Evolutionary conservation across 2,329 filamentous ascomycete species (phyloP).

Genomic region (Apiospora aurea): DNA sequence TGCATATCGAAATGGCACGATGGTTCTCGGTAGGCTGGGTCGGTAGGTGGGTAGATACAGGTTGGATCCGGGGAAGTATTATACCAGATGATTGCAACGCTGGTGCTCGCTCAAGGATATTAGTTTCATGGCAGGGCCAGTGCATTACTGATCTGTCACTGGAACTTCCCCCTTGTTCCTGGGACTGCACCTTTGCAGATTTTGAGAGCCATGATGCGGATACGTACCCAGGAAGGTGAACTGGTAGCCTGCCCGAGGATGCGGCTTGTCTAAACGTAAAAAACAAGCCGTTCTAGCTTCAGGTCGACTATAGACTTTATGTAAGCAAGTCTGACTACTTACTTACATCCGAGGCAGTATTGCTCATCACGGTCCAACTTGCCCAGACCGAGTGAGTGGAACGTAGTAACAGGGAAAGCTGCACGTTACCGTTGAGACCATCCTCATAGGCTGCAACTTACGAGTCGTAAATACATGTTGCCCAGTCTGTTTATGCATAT

Average conservation of each 20-base stretch:
- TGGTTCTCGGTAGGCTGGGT: neutral
- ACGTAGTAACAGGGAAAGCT: neutral
- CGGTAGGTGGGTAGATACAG: neutral
- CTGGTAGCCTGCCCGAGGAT: neutral
- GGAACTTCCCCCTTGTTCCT: neutral
- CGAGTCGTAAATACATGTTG: neutral
- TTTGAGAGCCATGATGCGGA: neutral
- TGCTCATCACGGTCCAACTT: neutral
- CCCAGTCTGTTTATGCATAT: neutral
- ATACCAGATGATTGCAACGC: neutral
- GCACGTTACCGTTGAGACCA: neutral
- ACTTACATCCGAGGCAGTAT: neutral
- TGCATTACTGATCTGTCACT: neutral
- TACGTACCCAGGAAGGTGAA: neutral
- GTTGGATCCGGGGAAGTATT: neutral
- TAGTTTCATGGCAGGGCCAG: neutral
- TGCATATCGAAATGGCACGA: neutral
- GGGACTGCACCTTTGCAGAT: neutral
- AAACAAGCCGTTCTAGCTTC: neutral
- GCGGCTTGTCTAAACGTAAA: neutral
- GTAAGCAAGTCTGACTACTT: constrained; percentile 12
- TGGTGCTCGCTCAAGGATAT: neutral
- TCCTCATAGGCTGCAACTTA: neutral
- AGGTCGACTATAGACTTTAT: neutral
- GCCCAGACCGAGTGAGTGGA: neutral